Percentiles rank a stretch among this genome's conserved stretches.
Evolutionary conservation across 805 yeast species (phyloP).

Genomic region (Candida caryicola): DNA sequence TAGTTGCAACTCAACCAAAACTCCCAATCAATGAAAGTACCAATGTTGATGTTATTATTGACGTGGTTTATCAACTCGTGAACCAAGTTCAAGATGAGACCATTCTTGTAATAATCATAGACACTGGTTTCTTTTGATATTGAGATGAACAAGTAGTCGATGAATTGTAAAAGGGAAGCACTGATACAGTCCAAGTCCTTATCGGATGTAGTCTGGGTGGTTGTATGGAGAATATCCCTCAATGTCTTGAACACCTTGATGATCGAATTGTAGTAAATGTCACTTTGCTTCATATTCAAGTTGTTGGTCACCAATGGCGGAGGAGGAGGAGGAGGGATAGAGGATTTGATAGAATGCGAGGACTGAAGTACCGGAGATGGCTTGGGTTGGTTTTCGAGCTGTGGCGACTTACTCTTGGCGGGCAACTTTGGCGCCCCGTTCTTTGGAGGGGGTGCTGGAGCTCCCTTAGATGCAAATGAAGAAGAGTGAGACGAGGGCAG

Average conservation of each 20-base stretch:
- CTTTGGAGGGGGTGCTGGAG: constrained; percentile 4
- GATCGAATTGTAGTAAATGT: constrained; percentile 37
- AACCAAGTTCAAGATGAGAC: constrained; percentile 38
- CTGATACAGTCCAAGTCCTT: constrained; percentile 24
- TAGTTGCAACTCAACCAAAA: constrained; percentile 68
- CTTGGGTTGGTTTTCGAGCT: no score
- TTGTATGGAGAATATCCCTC: constrained; percentile 32
- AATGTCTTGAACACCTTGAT: constrained; percentile 37
- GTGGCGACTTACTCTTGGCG: constrained; percentile 2
- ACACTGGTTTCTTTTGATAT: constrained; percentile 37
- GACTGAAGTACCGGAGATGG: no score
- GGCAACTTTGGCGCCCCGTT: constrained; percentile 5
- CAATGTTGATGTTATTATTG: constrained; percentile 18
- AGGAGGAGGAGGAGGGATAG: constrained; percentile 8
- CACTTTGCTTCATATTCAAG: constrained; percentile 23
- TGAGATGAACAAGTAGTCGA: constrained; percentile 34
- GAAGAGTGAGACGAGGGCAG: constrained; percentile 5
- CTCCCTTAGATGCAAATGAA: not conserved
- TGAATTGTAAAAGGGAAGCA: constrained; percentile 13
- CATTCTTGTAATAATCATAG: constrained; percentile 37
- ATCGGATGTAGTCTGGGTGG: constrained; percentile 4
- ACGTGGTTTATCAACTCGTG: constrained; percentile 39
- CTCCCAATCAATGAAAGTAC: constrained; percentile 55
- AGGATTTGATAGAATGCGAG: no score
- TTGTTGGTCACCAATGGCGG: constrained; percentile 6